Evolutionary conservation across 129 eudicot species (phyloP), one percentile per base, ranked within the genome.

Genomic region (Chrysanthemum seticuspe): DNA sequence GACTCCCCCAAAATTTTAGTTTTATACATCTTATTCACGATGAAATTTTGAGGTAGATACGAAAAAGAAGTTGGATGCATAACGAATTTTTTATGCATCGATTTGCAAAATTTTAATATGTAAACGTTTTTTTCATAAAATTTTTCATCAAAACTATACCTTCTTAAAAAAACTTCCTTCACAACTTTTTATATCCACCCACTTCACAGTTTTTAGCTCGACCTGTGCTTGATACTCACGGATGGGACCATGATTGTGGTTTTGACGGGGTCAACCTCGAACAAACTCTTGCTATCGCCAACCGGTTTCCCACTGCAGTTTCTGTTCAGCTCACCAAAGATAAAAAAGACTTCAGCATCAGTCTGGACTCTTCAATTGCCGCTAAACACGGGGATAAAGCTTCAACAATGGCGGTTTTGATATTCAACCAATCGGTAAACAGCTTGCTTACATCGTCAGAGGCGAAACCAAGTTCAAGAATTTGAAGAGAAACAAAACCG

Each of bases 221-320:
- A 21, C 99, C 99, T 0, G 97, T 85, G 53, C 78, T 90, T 3
- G 99, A 94, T 54, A 79, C 83, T 56, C 93, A 83, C 51, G 96
- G 99, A 4, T 95, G 99, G 99, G 99, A 95, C 75, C 99, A 90
- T 58, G 99, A 86, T 72, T 88, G 96, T 67, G 99, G 99, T 11
- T 90, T 90, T 5, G 97, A 88, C 58, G 99, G 99, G 29, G 97
- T 95, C 78, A 86, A 95, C 52, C 65, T 95, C 2, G 97, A 90
- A 75, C 93, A 90, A 40, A 74, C 80, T 71, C 74, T 90, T 0
- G 94, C 96, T 3, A 79, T 88, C 10, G 85, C 83, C 0, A 83
- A 73, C 25, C 89, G 80, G 6, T 95, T 77, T 63, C 94, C 96
- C 3, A 87, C 91, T 2, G 78, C 85, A 0, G 81, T 86, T 45